A percentile compares a stretch with the other conserved stretches of the same genome.
Conservation (phyloP, 495 filamentous ascomycete species). For the Oidiodendron maius region DNA sequence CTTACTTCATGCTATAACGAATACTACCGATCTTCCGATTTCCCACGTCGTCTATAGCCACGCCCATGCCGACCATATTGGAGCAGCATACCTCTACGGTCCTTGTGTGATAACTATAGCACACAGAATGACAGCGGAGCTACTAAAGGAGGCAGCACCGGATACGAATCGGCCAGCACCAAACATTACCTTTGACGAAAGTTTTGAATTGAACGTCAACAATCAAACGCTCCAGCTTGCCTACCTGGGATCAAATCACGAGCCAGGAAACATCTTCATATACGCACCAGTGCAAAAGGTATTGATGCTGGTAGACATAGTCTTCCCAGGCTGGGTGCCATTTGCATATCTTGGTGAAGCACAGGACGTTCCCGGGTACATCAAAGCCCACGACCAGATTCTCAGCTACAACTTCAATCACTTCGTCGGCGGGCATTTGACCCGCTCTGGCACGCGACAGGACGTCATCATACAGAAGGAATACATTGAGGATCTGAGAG, state of each 20-base stretch:
- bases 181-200: slow-evolving; percentile 25
- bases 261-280: slow-evolving; percentile 36
- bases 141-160: slow-evolving; percentile 14
- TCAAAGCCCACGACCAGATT: slow-evolving; percentile 33
- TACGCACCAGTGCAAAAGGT: slow-evolving; percentile 31
- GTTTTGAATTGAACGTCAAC: slow-evolving; percentile 21
- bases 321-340: slow-evolving; percentile 36
- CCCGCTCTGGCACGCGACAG: slow-evolving; percentile 24
- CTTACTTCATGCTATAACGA: slow-evolving; percentile 29
- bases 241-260: slow-evolving; percentile 34
- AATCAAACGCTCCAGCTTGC: slow-evolving; percentile 35
- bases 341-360: slow-evolving; percentile 29
- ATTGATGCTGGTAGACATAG: slow-evolving; percentile 34
- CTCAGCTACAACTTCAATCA: slow-evolving; percentile 33
- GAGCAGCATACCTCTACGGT: slow-evolving; percentile 26
- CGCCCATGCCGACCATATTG: slow-evolving; percentile 34
- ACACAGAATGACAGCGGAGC: slow-evolving; percentile 24
- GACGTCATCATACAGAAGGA: slow-evolving; percentile 30
- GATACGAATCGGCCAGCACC: slow-evolving; percentile 29
- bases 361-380: slow-evolving; percentile 31
- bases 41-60: slow-evolving; percentile 36
- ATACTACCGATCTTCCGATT: slow-evolving; percentile 27
- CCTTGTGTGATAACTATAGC: slow-evolving; percentile 25
- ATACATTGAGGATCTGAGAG: slow-evolving; percentile 30
- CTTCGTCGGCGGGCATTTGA: slow-evolving; percentile 35